Base-by-base conservation (phyloP, 106 monocot species). In the Dendrobium huoshanense region DNA sequence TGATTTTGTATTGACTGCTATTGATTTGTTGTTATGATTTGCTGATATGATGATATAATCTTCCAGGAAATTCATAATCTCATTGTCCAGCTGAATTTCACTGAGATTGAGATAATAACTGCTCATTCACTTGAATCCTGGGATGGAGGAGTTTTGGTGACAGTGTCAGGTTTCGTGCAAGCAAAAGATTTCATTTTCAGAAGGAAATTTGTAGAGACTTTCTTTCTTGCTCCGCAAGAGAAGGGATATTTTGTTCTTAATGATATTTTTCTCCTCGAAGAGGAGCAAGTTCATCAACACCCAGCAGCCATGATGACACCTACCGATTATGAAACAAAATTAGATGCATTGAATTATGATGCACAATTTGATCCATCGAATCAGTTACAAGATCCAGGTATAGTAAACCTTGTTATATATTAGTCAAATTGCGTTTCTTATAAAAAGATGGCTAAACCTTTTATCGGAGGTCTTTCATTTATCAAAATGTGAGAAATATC, bases 151-250 rank as follows among this genome's bases (percentile, higher is more conserved):
- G 88, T 92, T 40, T 67, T 92, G 31, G 92, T 89, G 80, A 86
- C 84, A 77, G 87, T 89, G 75, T 84, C 86, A 10, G 92, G 92
- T 79, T 86, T 67, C 72, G 81, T 92, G 76, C 87, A 86, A 82
- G 83, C 79, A 9, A 85, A 81, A 79, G 85, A 89, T 47, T 89
- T 73, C 41, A 79, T 64, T 67, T 58, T 40, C 33, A 84, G 84
- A 56, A 80, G 89, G 77, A 83, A 84, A 79, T 92, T 92, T 84
- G 85, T 89, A 29, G 89, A 92, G 78, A 92, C 89, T 7, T 92
- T 92, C 85, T 88, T 89, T 64, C 92, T 92, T 83, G 92, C 92
- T 59, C 92, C 92, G 13, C 92, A 89, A 80, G 92, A 92, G 43
- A 92, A 89, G 64, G 89, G 89, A 76, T 92, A 82, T 81, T 92